These are phyloP conservation scores for Sicyos baderoa DNA, from an alignment of 306 rosid species.

Conservation along the genomic window DNA sequence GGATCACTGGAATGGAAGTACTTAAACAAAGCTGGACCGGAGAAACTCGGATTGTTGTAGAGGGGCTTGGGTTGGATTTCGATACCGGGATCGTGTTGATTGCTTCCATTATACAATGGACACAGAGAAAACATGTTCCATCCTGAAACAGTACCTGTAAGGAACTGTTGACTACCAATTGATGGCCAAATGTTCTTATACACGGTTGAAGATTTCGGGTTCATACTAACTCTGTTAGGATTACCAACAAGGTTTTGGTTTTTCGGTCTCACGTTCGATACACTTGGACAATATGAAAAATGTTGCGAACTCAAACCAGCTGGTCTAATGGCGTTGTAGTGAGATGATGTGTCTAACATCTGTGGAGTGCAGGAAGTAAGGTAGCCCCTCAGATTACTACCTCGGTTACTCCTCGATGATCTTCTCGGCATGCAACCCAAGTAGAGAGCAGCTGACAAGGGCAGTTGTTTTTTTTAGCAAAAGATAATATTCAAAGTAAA, in stretches of 20 bases:
- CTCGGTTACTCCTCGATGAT: constrained; percentile 56
- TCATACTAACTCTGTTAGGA: not conserved
- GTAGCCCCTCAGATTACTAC: constrained; percentile 46
- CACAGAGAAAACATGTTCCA: constrained; percentile 30
- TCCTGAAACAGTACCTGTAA: constrained; percentile 25
- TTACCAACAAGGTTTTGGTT: not conserved
- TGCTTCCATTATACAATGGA: constrained; percentile 41
- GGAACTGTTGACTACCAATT: not conserved
- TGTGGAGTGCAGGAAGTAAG: constrained; percentile 30
- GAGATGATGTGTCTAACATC: not conserved
- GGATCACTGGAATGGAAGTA: constrained; percentile 8
- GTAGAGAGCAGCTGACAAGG: constrained; percentile 53
- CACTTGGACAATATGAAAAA: not conserved
- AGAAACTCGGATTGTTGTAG: constrained; percentile 23
- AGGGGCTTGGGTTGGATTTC: constrained; percentile 18
- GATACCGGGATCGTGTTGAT: constrained; percentile 20
- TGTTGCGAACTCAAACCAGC: constrained; percentile 13
- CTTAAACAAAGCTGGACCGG: constrained; percentile 17
- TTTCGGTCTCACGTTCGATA: not conserved
- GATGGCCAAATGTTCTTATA: not conserved
- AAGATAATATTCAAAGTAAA: not conserved
- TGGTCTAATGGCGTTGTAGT: constrained; percentile 18
- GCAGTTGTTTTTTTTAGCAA: not conserved
- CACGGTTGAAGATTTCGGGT: not conserved
- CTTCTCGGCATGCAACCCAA: constrained; percentile 60